Percentiles rank a stretch among this genome's conserved stretches.
phyloP scores from a whole-genome alignment of 495 filamentous ascomycete species.

The Xylaria cubensis region DNA sequence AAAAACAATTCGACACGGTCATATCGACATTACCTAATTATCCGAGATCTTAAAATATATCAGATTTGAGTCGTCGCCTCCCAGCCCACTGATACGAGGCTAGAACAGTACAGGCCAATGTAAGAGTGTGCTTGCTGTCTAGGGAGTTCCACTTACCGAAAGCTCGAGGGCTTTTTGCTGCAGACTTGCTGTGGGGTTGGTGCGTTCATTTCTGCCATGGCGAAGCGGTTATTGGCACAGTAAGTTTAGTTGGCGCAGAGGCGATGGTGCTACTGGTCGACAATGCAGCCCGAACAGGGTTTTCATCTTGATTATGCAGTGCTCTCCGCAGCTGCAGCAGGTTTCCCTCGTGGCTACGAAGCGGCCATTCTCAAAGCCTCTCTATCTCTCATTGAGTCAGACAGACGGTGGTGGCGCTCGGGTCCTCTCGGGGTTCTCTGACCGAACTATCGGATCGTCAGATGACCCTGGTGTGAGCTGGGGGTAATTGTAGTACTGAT shows the following conservation, averaged over 20 bases:
- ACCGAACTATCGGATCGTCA: constrained; percentile 14
- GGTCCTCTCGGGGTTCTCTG: constrained; percentile 7
- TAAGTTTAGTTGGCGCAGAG: constrained; percentile 15
- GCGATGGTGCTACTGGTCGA: constrained; percentile 7
- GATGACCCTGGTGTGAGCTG: background rate
- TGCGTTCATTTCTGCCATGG: constrained; percentile 8
- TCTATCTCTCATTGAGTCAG: background rate
- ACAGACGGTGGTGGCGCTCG: background rate
- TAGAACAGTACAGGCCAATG: constrained; percentile 16
- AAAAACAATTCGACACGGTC: background rate
- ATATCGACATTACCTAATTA: background rate
- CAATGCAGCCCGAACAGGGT: constrained; percentile 20
- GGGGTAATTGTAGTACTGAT: constrained; percentile 4
- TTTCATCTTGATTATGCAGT: constrained; percentile 21
- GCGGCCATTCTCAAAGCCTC: background rate
- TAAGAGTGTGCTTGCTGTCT: constrained; percentile 7
- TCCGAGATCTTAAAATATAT: background rate
- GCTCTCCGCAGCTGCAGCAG: constrained; percentile 14
- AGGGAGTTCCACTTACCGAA: constrained; percentile 14
- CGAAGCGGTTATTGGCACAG: background rate
- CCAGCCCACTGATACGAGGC: constrained; percentile 10
- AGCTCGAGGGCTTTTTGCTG: constrained; percentile 17
- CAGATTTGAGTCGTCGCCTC: background rate
- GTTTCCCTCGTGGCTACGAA: constrained; percentile 17
- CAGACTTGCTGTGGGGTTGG: constrained; percentile 12